phyloP scores from a whole-genome alignment of 495 filamentous ascomycete genomes.

The Aspergillus panamensis region DNA sequence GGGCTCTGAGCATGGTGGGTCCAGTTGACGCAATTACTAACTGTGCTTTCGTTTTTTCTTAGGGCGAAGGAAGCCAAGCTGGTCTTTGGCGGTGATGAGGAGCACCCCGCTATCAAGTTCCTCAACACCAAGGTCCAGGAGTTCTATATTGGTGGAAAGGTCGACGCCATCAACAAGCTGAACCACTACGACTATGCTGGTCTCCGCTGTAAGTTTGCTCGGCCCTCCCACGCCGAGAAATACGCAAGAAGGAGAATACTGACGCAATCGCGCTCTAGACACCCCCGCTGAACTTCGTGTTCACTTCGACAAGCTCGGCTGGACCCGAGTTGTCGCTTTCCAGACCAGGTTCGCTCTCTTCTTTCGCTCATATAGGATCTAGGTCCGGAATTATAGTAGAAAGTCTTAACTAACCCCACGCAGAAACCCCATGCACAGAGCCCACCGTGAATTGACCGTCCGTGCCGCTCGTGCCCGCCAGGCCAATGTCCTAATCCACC shows the following conservation, averaged over 20 bases:
- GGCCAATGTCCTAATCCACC: constrained; percentile 98
- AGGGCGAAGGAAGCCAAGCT: constrained; percentile 85
- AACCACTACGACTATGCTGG: constrained; percentile 99
- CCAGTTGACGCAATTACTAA: constrained; percentile 33
- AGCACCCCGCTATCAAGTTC: constrained; percentile 90
- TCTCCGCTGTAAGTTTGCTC: constrained; percentile 69
- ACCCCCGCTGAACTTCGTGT: constrained; percentile 90
- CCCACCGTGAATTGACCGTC: constrained; percentile 95
- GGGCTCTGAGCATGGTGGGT: constrained; percentile 22
- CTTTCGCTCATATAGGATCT: neutral
- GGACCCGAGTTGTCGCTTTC: constrained; percentile 95
- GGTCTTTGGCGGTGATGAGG: constrained; percentile 90
- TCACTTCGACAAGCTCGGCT: constrained; percentile 99
- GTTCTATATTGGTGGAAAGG: constrained; percentile 91
- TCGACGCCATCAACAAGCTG: constrained; percentile 88
- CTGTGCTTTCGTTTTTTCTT: constrained; percentile 30
- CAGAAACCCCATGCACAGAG: constrained; percentile 97
- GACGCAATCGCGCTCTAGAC: constrained; percentile 48
- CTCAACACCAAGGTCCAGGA: constrained; percentile 75
- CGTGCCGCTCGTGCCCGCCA: constrained; percentile 91
- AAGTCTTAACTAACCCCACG: constrained; percentile 8
- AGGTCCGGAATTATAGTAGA: neutral
- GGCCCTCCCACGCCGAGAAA: constrained; percentile 1
- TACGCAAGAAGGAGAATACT: constrained; percentile 11
- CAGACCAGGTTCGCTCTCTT: constrained; percentile 57